phyloP scores from a whole-genome alignment of 2,329 filamentous ascomycete species.

The Pyrenophora teres region DNA sequence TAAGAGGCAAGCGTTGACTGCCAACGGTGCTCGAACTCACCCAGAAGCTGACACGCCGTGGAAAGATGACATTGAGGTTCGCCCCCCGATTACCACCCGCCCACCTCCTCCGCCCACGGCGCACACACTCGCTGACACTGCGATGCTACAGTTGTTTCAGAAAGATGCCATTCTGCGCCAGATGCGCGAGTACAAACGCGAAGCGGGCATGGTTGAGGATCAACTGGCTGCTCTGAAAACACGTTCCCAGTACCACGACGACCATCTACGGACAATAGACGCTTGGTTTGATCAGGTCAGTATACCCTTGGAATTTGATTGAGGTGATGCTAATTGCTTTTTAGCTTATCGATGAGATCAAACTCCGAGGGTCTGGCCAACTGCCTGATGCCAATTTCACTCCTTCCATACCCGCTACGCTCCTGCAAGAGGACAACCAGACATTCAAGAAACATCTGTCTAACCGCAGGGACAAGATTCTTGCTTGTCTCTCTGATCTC shows the following conservation, averaged over 20 bases:
- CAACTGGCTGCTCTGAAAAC: conserved; percentile 81
- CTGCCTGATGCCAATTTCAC: conserved; percentile 33
- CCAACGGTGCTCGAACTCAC: conserved; percentile 75
- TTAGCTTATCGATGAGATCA: conserved; percentile 56
- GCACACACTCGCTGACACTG: conserved; percentile 40
- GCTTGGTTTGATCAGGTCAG: conserved; percentile 91
- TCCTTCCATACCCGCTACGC: conserved; percentile 55
- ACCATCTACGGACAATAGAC: conserved; percentile 89
- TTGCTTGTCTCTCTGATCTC: conserved; percentile 71
- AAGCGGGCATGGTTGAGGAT: conserved; percentile 79
- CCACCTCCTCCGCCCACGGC: conserved; percentile 23
- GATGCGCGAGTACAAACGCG: conserved; percentile 97
- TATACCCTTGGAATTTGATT: conserved; percentile 20
- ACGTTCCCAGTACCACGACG: conserved; percentile 80
- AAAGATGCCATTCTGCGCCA: conserved; percentile 97
- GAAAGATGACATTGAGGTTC: conserved; percentile 74
- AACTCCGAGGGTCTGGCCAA: conserved; percentile 48
- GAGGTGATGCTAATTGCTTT: conserved; percentile 32
- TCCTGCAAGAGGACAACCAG: conserved; percentile 60
- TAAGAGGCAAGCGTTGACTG: conserved; percentile 76
- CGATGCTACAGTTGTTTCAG: conserved; percentile 71
- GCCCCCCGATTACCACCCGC: conserved; percentile 51
- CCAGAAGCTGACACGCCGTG: conserved; percentile 70
- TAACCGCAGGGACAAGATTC: conserved; percentile 75
- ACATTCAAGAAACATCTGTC: conserved; percentile 79